Percentiles rank a stretch among this genome's conserved stretches.
Evolutionary conservation across 2,329 filamentous ascomycete species (phyloP).

Genomic region (Diaporthe longicolla): DNA sequence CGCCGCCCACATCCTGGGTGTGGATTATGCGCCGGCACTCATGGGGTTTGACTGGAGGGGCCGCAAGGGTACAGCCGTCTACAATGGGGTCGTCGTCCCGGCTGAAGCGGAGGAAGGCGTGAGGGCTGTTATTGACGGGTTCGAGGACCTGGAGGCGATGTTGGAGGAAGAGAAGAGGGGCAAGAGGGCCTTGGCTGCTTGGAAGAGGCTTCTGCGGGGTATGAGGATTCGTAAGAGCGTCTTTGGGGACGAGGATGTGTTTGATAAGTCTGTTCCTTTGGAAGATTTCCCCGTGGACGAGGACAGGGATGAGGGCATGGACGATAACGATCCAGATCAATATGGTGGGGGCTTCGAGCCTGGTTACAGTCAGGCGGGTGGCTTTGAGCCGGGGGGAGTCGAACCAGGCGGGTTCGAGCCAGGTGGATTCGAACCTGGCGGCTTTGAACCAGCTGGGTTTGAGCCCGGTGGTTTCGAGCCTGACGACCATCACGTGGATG

Average conservation of each 20-base stretch:
- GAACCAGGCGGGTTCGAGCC: conserved; percentile 17
- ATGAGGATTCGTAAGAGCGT: conserved; percentile 83
- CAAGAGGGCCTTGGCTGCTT: conserved; percentile 74
- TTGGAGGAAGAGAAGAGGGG: conserved; percentile 75
- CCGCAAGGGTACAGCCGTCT: conserved; percentile 85
- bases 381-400: conserved; percentile 41
- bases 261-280: conserved; percentile 35
- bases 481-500: not conserved
- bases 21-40: conserved; percentile 92
- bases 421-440: conserved; percentile 1
- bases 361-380: not conserved
- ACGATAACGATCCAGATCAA: conserved; percentile 51
- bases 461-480: conserved; percentile 12
- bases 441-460: not conserved
- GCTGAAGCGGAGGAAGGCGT: conserved; percentile 80
- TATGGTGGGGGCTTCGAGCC: conserved; percentile 35
- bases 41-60: conserved; percentile 92
- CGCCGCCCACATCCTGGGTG: conserved; percentile 80
- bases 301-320: conserved; percentile 59
- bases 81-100: conserved; percentile 84
- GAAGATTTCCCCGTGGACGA: conserved; percentile 53
- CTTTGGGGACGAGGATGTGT: conserved; percentile 55
- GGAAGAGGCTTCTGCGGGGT: conserved; percentile 83
- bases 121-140: conserved; percentile 74
- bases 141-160: conserved; percentile 76